A percentile compares a stretch with the other conserved stretches of the same genome.
Conservation (phyloP, 1,139 yeast genomes). For the Candida gigantensis region DNA sequence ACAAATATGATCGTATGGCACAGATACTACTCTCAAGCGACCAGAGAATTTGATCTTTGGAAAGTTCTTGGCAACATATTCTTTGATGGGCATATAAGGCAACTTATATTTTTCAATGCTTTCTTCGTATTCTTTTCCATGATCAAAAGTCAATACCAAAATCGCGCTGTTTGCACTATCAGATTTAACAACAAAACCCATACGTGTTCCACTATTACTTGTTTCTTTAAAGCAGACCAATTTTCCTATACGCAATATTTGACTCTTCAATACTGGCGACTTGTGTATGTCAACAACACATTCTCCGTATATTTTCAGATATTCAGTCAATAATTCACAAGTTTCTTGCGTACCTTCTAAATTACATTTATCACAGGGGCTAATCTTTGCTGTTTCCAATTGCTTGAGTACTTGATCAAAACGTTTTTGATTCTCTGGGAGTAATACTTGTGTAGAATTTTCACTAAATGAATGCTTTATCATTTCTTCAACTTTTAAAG, state of each 20-base stretch:
- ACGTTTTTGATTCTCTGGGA: slow-evolving; percentile 81
- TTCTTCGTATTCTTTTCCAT: slow-evolving; percentile 40
- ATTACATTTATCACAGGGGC: slow-evolving; percentile 38
- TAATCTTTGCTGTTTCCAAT: slow-evolving; percentile 39
- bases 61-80: slow-evolving; percentile 29
- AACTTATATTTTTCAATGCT: slow-evolving; percentile 30
- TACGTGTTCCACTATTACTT: slow-evolving; percentile 33
- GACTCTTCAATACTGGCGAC: slow-evolving; percentile 46
- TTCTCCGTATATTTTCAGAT: slow-evolving; percentile 43
- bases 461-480: slow-evolving; percentile 94
- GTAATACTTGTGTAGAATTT: slow-evolving; percentile 77
- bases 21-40: slow-evolving; percentile 40
- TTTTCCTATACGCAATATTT: slow-evolving; percentile 57
- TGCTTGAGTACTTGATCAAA: slow-evolving; percentile 55
- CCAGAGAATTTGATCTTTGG: slow-evolving; percentile 33
- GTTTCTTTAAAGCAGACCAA: slow-evolving; percentile 58
- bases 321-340: slow-evolving; percentile 46
- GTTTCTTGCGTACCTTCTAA: slow-evolving; percentile 45
- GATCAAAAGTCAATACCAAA: slow-evolving; percentile 45
- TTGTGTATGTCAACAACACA: slow-evolving; percentile 51
- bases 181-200: slow-evolving; percentile 57
- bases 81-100: slow-evolving; percentile 53
- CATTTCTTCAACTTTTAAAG: slow-evolving; percentile 94
- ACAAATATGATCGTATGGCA: slow-evolving; percentile 50
- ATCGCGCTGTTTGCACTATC: slow-evolving; percentile 30